A percentile compares a stretch with the other conserved stretches of the same genome.
These are phyloP conservation scores for Mycena sanguinolenta DNA, from an alignment of 768 basidiomycete genomes.

Conservation along the genomic window DNA sequence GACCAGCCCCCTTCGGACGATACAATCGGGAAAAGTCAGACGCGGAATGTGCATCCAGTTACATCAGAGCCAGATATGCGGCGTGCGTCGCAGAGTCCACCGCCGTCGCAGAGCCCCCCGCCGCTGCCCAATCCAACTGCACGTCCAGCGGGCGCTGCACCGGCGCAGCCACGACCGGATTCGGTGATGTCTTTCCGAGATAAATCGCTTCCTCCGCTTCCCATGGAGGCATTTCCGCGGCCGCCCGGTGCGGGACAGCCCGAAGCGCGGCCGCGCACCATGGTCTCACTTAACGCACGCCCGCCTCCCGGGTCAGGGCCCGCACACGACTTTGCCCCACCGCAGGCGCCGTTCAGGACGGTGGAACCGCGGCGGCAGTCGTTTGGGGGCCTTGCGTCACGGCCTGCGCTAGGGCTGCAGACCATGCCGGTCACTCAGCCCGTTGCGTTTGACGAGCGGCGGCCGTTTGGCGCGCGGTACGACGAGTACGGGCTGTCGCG, in stretches of 20 bases:
- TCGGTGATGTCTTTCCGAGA: conserved; percentile 57
- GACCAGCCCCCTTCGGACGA: conserved; percentile 49
- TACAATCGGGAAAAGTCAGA: conserved; percentile 47
- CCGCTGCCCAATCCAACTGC: conserved; percentile 44
- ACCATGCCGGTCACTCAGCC: conserved; percentile 59
- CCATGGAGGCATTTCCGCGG: conserved; percentile 60
- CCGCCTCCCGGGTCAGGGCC: conserved; percentile 60
- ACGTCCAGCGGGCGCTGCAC: conserved; percentile 9
- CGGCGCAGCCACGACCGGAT: conserved; percentile 38
- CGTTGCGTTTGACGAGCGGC: conserved; percentile 52
- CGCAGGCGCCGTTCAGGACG: conserved; percentile 73
- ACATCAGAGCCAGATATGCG: conserved; percentile 77
- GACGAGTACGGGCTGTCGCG: conserved; percentile 83
- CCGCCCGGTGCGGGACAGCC: conserved; percentile 37
- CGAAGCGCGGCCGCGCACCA: conserved; percentile 73
- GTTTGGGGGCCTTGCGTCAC: conserved; percentile 75
- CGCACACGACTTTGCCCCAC: conserved; percentile 67
- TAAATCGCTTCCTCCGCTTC: conserved; percentile 85
- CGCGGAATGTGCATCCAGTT: conserved; percentile 64
- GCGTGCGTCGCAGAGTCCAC: conserved; percentile 50
- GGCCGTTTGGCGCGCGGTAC: conserved; percentile 61
- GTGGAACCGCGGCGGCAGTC: conserved; percentile 78
- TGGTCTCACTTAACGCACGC: conserved; percentile 72
- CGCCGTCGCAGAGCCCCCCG: conserved; percentile 36
- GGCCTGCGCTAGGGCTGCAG: conserved; percentile 65